Conservation (phyloP, 495 filamentous ascomycete genomes). For the Podospora fimiseda region DNA sequence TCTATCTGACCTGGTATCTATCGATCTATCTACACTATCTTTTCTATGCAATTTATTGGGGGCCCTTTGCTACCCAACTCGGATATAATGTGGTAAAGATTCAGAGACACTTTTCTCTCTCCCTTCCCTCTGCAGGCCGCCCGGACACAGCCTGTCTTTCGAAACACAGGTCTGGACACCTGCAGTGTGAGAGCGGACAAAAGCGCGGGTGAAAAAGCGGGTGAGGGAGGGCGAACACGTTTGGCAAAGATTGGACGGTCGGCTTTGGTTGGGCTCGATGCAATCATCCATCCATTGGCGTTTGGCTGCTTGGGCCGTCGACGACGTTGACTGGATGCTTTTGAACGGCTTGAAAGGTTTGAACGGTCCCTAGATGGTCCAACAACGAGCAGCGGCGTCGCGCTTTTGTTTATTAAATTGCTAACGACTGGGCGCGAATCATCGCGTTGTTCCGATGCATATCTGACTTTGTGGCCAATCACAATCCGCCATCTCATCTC, state of each 20-base stretch:
- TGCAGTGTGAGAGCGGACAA: conserved; percentile 1
- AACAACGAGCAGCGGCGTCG: conserved; percentile 15
- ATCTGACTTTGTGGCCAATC: conserved; percentile 2
- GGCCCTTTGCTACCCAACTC: background rate
- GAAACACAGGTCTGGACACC: background rate
- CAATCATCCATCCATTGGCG: background rate
- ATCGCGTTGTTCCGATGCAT: conserved; percentile 11
- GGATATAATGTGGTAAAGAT: too few relatives aligned
- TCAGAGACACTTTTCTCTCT: too few relatives aligned
- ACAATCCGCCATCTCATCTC: background rate
- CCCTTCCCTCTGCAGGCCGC: too few relatives aligned
- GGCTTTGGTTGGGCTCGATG: conserved; percentile 9
- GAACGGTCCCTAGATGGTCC: conserved; percentile 8
- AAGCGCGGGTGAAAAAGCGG: background rate
- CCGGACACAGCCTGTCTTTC: background rate
- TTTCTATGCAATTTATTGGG: background rate
- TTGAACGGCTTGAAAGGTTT: background rate
- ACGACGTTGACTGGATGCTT: conserved; percentile 2
- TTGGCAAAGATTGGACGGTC: conserved; percentile 5
- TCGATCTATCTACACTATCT: too few relatives aligned
- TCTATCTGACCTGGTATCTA: too few relatives aligned
- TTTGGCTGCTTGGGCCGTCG: conserved; percentile 4
- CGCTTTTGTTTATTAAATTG: conserved; percentile 16
- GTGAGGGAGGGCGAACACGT: background rate
- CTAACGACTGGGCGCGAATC: conserved; percentile 13